Base-by-base conservation (phyloP, 805 yeast species). In the Hermanozyma aechmeae region DNA sequence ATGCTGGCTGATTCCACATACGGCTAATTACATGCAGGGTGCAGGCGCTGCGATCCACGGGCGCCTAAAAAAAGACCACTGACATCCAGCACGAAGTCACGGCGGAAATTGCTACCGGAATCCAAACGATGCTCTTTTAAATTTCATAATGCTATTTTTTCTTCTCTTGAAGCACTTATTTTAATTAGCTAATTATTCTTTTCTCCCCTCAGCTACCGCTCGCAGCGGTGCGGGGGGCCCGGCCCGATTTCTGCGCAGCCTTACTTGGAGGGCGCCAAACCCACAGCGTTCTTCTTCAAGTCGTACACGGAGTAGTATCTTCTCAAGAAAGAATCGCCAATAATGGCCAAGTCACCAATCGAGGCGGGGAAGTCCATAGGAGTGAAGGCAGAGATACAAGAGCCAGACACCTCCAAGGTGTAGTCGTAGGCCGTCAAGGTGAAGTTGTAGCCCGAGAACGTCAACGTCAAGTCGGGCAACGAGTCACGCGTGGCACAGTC, bases 311-410 rank as follows among this genome's bases (percentile, higher is more conserved):
- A 85, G 71, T 92, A 92, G 69, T 76, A 89, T 53, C 70, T 81
- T 69, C 98, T 84, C 63, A 92, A 74, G 79, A 92, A 92, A 11
- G 97, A 89, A 53, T 92, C 98, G 53, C 98, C 98, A 45, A 92
- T 65, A 49, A 92, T 89, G 34, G 96, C 95, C 61, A 92, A 61
- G 43, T 95, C 96, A 35, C 97, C 97, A 48, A 89, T 79, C 38
- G 96, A 96, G 48, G 78, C 84, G 30, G 97, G 97, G 76, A 92
- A 75, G 55, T 92, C 98, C 89, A 92, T 76, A 46, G 95, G 94
- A 23, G 95, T 86, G 69, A 92, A 83, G 6, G 94, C 94, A 35
- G 96, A 87, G 48, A 89, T 80, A 71, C 98, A 92, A 25, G 94
- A 76, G 24, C 97, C 98, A 35, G 92, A 75, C 23, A 85, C 82